Base-by-base conservation (phyloP, 139 green algal species). In the Yamagishiella unicocca region DNA sequence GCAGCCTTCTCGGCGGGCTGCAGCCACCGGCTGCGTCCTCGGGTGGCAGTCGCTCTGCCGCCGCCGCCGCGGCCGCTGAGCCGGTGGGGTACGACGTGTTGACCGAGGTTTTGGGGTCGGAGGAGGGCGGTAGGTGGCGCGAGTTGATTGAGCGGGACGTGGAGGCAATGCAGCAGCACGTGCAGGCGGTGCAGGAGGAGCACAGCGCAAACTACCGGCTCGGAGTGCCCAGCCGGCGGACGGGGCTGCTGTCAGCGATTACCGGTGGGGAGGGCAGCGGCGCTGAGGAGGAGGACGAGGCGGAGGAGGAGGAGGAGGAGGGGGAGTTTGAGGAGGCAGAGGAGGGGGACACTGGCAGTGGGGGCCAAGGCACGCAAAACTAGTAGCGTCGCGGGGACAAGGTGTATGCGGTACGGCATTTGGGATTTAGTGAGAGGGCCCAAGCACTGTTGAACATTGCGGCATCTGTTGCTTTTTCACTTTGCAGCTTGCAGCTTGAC, bases 1-100 rank as follows among this genome's bases (percentile, higher is more conserved):
- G 90, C 22, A 70, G 78, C 61, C 46, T 91, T 21, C 35, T 93
- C 9, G 67, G 83, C 50, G 90, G 83, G 29, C 46, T 89, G 68
- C 67, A 55, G 70, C 58, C 72, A 40, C 54, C 84, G 40, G 29
- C n/a, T 42, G 40, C 66, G 54, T 25, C 68, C 54, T 8, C 22
- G 3, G 8, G 17, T 12, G 35, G 68, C 35, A 35, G 12, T 25
- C 4, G 54, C 21, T 33, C 42, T 17, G n/a, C 62, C 45, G 33
- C 61, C 14, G 31, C 40, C 9, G 53, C 76, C 35, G 61, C 37
- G 31, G 77, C 76, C 2, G 61, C 42, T 42, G 54, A 12, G 46
- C 75, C 53, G 1, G 50, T 82, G 5, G 42, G 62, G 14, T 77
- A 82, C 35, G 85, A 90, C 37, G 85, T 86, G 6, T 71, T 90